These are phyloP conservation scores for Streptanthus diversifolius DNA, from an alignment of 345 rosid genomes.

Conservation along the genomic window DNA sequence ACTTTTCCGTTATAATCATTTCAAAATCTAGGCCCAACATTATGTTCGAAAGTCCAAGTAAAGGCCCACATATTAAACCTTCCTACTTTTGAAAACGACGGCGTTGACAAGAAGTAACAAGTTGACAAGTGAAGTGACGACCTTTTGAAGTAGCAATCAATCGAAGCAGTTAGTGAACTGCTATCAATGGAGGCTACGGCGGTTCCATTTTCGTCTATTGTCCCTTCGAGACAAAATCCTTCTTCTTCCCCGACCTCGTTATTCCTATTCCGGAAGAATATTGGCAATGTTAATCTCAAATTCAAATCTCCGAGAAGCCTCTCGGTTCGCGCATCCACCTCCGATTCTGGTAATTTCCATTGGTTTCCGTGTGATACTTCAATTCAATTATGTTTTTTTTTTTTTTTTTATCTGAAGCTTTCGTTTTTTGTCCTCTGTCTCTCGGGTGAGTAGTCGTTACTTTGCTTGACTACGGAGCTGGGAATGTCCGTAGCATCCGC, in stretches of 20 bases:
- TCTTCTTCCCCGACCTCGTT: slow-evolving; percentile 34
- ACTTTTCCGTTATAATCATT: too few relatives aligned
- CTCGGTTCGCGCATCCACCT: slow-evolving; percentile 51
- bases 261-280: slow-evolving; percentile 20
- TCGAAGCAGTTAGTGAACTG: slow-evolving; percentile 6
- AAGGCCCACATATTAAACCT: too few relatives aligned
- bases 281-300: slow-evolving; percentile 31
- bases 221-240: not conserved
- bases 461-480: slow-evolving; percentile 94
- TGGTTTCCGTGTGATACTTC: not conserved
- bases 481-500: slow-evolving; percentile 83
- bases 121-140: not conserved
- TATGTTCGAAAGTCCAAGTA: too few relatives aligned
- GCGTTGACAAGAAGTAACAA: not conserved
- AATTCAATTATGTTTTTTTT: not conserved
- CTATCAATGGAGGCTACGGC: slow-evolving; percentile 36
- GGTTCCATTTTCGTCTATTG: slow-evolving; percentile 23
- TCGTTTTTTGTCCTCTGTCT: not conserved
- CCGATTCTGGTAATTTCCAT: slow-evolving; percentile 53
- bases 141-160: slow-evolving; percentile 17
- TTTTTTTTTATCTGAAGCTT: not conserved
- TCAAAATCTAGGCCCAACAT: too few relatives aligned
- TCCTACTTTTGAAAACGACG: too few relatives aligned
- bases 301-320: slow-evolving; percentile 41
- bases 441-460: slow-evolving; percentile 52